phyloP scores from a whole-genome alignment of 768 basidiomycete genomes.

The Roridomyces roridus region DNA sequence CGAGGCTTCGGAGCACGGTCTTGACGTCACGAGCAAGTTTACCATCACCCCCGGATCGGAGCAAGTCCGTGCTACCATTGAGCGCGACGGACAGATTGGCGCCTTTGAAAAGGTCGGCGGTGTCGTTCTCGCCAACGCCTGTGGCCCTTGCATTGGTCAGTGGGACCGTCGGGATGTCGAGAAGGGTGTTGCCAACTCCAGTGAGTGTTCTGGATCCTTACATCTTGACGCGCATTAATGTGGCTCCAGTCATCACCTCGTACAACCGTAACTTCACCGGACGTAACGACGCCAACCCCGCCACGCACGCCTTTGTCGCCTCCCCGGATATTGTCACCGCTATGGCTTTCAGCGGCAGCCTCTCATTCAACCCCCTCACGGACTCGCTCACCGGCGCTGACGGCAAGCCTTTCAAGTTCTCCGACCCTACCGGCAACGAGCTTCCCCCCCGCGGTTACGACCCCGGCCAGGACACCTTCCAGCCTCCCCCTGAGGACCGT shows the following conservation, averaged over 20 bases:
- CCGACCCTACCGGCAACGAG: conserved; percentile 88
- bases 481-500: conserved; percentile 89
- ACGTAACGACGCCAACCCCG: conserved; percentile 99
- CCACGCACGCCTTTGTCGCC: conserved; percentile 95
- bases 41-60: conserved; percentile 98
- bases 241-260: conserved; percentile 84
- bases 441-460: conserved; percentile 97
- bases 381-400: conserved; percentile 88
- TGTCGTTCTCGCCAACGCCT: conserved; percentile 95
- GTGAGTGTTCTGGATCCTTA: conserved; percentile 48
- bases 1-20: conserved; percentile 87
- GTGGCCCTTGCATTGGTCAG: conserved; percentile 99
- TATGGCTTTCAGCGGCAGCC: conserved; percentile 91
- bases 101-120: conserved; percentile 90
- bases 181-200: conserved; percentile 97
- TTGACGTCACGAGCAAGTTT: conserved; percentile 91
- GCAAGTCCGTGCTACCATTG: conserved; percentile 97
- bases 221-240: not conserved
- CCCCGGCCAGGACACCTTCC: conserved; percentile 97
- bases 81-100: conserved; percentile 91
- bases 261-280: conserved; percentile 99
- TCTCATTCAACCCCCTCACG: conserved; percentile 96
- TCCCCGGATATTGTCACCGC: conserved; percentile 97
- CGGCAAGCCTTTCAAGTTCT: conserved; percentile 97
- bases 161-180: conserved; percentile 98